phyloP scores from a whole-genome alignment of 495 filamentous ascomycete genomes.

The Xylona heveae region DNA sequence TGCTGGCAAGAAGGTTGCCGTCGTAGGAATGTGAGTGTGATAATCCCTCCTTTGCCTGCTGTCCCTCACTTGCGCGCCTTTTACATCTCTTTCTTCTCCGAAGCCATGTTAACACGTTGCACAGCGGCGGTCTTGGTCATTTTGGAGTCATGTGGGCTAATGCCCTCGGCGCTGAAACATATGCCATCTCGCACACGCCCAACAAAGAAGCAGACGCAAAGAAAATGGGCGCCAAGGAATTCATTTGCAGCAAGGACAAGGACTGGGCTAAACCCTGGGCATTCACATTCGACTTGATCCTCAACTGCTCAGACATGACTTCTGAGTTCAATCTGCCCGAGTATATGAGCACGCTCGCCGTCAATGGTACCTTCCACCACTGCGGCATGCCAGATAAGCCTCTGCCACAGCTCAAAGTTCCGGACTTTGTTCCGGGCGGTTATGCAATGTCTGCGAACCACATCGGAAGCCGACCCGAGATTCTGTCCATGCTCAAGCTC shows the following conservation, averaged over 20 bases:
- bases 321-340: conserved; percentile 43
- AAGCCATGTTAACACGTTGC: too few relatives aligned
- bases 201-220: conserved; percentile 20
- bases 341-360: conserved; percentile 61
- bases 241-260: conserved; percentile 17
- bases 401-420: conserved; percentile 51
- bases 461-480: conserved; percentile 61
- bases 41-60: too few relatives aligned
- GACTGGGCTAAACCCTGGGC: conserved; percentile 19
- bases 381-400: conserved; percentile 70
- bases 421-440: conserved; percentile 56
- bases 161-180: conserved; percentile 22
- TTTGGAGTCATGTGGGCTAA: conserved; percentile 18
- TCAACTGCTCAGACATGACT: conserved; percentile 52
- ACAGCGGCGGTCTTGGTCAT: conserved; percentile 22
- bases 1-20: conserved; percentile 62
- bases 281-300: conserved; percentile 51
- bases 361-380: conserved; percentile 65
- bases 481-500: conserved; percentile 62
- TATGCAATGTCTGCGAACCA: conserved; percentile 66
- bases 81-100: too few relatives aligned
- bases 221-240: conserved; percentile 20
- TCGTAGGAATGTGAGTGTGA: conserved; percentile 42
- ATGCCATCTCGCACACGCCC: conserved; percentile 20
- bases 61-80: too few relatives aligned